Percentiles rank a stretch among this genome's conserved stretches.
phyloP scores from a whole-genome alignment of 768 basidiomycete species.

The Leccinum ochraceum region DNA sequence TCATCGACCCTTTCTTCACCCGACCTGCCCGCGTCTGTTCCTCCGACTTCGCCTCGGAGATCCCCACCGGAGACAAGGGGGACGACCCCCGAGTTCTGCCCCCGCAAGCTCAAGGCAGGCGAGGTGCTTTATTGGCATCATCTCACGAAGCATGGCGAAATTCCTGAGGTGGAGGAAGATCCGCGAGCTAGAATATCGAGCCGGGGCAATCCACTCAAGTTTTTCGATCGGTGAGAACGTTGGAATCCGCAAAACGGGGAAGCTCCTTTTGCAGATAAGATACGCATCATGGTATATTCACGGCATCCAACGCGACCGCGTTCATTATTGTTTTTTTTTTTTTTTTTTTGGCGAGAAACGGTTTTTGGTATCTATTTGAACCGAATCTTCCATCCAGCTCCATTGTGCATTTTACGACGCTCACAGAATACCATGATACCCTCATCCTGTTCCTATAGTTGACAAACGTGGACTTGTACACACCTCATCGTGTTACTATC shows the following conservation, averaged over 20 bases:
- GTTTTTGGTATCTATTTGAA: constrained; percentile 32
- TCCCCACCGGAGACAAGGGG: constrained; percentile 23
- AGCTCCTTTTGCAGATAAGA: constrained; percentile 13
- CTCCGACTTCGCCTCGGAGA: constrained; percentile 23
- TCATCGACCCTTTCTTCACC: constrained; percentile 29
- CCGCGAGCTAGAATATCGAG: constrained; percentile 44
- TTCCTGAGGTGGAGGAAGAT: constrained; percentile 67
- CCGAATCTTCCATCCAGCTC: constrained; percentile 24
- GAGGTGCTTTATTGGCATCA: constrained; percentile 79
- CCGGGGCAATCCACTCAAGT: constrained; percentile 6
- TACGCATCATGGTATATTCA: constrained; percentile 27
- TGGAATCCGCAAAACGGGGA: constrained; percentile 12
- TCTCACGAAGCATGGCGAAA: constrained; percentile 68
- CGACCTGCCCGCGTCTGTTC: constrained; percentile 18
- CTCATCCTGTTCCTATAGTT: constrained; percentile 34
- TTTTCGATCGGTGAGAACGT: constrained; percentile 31
- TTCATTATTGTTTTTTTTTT: constrained; percentile 2
- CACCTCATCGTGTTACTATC: constrained; percentile 16
- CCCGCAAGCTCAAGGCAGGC: constrained; percentile 51
- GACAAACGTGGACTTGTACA: constrained; percentile 27
- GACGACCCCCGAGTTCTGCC: constrained; percentile 24
- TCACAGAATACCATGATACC: constrained; percentile 37
- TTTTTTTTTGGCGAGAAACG: constrained; percentile 17
- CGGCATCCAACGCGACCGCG: constrained; percentile 26
- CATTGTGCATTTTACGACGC: constrained; percentile 32